Evolutionary conservation across 495 filamentous ascomycete species (phyloP).

Genomic region (Lasiosphaeria hispida): DNA sequence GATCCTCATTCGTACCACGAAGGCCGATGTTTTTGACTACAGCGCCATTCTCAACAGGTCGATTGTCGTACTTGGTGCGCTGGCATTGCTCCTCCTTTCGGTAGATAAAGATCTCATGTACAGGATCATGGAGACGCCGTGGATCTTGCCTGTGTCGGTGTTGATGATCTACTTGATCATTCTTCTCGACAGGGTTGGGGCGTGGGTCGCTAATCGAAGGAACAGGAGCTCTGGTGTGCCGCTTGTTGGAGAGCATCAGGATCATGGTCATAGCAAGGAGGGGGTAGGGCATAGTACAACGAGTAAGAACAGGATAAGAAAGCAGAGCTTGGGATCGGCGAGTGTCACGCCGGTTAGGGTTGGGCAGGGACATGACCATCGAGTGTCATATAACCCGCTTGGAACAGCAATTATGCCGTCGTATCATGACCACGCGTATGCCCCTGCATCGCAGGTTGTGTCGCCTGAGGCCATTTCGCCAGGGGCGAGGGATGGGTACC

Average conservation of each 20-base stretch:
- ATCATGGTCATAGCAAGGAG: constrained; percentile 10
- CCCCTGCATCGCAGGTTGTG: too few species aligned
- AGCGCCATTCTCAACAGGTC: constrained; percentile 7
- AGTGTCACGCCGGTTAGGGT: too few species aligned
- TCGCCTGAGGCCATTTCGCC: too few species aligned
- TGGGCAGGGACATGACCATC: too few species aligned
- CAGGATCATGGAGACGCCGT: constrained; percentile 13
- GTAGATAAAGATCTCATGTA: constrained; percentile 17
- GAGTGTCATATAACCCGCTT: too few species aligned
- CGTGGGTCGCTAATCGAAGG: constrained; percentile 18
- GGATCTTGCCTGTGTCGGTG: constrained; percentile 18
- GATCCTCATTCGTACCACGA: constrained; percentile 23
- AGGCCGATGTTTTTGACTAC: constrained; percentile 21
- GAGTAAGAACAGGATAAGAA: too few species aligned
- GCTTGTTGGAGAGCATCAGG: constrained; percentile 1
- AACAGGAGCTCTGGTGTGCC: constrained; percentile 19
- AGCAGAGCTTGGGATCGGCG: too few species aligned
- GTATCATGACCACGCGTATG: too few species aligned
- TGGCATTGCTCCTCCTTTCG: constrained; percentile 12
- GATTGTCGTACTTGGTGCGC: constrained; percentile 6
- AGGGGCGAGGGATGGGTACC: too few species aligned
- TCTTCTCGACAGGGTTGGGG: constrained; percentile 18
- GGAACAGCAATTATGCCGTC: too few species aligned
- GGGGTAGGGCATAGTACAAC: too few species aligned
- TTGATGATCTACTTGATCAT: constrained; percentile 18